phyloP scores from a whole-genome alignment of 305 asterid species.

The Stenogyne calaminthoides region DNA sequence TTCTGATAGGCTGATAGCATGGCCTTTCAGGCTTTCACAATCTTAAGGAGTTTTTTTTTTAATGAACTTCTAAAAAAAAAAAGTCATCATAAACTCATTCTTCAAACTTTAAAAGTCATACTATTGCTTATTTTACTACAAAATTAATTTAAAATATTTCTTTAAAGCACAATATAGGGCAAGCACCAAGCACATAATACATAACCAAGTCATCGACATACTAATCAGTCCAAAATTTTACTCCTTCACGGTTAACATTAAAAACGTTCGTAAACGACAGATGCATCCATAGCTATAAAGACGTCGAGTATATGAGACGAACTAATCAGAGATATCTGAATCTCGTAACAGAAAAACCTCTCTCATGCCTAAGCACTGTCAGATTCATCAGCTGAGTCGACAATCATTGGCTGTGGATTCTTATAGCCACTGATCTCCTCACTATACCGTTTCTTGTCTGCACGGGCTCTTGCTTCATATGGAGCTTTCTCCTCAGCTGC shows the following conservation, averaged over 20 bases:
- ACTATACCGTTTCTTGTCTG: constrained; percentile 75
- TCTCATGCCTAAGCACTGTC: constrained; percentile 59
- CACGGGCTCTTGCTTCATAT: constrained; percentile 81
- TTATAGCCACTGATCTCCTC: constrained; percentile 72
- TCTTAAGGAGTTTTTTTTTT: no score
- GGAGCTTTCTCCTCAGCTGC: constrained; percentile 92
- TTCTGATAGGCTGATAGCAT: no score
- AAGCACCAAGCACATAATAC: neutral
- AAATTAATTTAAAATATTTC: neutral
- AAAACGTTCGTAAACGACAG: neutral
- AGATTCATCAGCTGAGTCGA: constrained; percentile 61
- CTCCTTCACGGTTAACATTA: neutral
- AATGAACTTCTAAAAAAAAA: no score
- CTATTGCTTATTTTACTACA: neutral
- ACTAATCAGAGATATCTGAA: neutral
- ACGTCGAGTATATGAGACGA: neutral
- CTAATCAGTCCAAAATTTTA: neutral
- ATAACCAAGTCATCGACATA: neutral
- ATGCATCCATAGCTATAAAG: neutral
- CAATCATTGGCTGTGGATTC: constrained; percentile 51
- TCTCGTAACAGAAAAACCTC: neutral
- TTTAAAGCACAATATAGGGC: neutral
- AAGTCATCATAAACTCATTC: neutral
- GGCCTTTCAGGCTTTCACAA: neutral
- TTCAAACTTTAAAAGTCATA: no score